phyloP scores from a whole-genome alignment of 352 stramenopile species.

The Globisporangium sylvaticum region DNA sequence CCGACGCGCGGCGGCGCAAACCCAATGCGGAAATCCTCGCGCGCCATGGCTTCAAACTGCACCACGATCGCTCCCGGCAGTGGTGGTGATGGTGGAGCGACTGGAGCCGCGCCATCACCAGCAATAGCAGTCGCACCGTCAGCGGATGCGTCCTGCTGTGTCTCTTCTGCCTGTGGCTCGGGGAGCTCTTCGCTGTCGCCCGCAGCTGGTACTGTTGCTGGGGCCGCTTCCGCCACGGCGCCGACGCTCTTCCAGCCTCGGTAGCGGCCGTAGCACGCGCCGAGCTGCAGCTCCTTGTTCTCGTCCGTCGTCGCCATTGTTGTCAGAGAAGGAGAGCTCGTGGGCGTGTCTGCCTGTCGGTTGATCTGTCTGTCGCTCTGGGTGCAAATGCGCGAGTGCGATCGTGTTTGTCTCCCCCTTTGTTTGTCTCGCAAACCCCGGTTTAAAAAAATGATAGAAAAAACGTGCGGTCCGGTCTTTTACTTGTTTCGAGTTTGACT shows the following conservation, averaged over 20 bases:
- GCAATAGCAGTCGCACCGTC: background rate
- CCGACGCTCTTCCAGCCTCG: conserved; percentile 33
- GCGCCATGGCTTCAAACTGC: conserved; percentile 62
- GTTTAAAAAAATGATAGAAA: background rate
- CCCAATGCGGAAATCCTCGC: conserved; percentile 65
- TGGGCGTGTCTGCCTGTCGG: background rate
- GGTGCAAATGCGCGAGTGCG: background rate
- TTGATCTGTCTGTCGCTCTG: background rate
- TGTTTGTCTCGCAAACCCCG: background rate
- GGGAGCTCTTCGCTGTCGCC: conserved; percentile 16
- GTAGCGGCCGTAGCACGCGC: conserved; percentile 56
- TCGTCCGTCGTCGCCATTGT: conserved; percentile 2
- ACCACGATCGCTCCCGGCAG: conserved; percentile 39
- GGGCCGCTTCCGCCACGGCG: background rate
- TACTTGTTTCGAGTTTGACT: conserved; percentile 1
- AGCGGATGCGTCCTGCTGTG: background rate
- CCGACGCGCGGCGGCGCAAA: conserved; percentile 34
- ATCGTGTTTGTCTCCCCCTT: conserved; percentile 1
- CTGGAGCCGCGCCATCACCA: background rate
- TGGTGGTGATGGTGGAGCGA: conserved; percentile 3
- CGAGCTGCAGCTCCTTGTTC: conserved; percentile 40
- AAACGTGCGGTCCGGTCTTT: conserved; percentile 6
- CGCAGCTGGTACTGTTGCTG: conserved; percentile 4
- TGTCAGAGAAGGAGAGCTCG: background rate
- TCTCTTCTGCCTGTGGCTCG: background rate